Evolutionary conservation across 352 stramenopile species (phyloP).

Genomic region (Aphanomyces stellatus): DNA sequence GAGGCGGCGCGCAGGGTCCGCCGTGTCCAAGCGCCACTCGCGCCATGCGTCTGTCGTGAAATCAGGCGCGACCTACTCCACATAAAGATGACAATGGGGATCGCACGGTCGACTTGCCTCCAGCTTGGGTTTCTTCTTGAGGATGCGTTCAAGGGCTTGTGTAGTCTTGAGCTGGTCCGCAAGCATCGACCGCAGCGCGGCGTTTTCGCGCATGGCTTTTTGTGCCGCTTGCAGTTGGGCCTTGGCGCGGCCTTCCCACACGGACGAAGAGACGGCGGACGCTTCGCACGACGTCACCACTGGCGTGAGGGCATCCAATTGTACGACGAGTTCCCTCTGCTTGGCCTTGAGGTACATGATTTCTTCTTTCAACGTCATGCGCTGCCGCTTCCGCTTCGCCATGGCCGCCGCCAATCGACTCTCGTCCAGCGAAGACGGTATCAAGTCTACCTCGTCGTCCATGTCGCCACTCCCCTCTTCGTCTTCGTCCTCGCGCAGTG

Average conservation of each 20-base stretch:
- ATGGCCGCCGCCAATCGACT: not conserved
- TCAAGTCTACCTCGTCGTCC: not conserved
- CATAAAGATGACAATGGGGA: too few species aligned
- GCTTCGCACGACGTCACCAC: too few species aligned
- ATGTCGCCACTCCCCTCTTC: too few species aligned
- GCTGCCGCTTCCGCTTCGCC: not conserved
- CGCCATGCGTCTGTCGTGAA: constrained; percentile 15
- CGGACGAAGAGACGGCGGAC: too few species aligned
- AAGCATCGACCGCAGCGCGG: not conserved
- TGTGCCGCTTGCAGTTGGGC: not conserved
- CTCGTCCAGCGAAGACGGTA: not conserved
- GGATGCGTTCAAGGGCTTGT: not conserved
- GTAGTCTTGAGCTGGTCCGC: not conserved
- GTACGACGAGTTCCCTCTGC: not conserved
- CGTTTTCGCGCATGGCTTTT: not conserved
- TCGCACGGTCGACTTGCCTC: not conserved
- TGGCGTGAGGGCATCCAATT: not conserved
- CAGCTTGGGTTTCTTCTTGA: not conserved
- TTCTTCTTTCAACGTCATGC: not conserved
- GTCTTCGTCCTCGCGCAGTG: too few species aligned
- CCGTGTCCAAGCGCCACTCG: not conserved
- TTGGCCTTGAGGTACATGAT: constrained; percentile 1
- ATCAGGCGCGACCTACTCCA: too few species aligned
- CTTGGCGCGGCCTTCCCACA: not conserved
- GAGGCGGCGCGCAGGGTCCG: not conserved